phyloP scores from a whole-genome alignment of 2,329 filamentous ascomycete genomes.

The Neoarthrinium moseri region DNA sequence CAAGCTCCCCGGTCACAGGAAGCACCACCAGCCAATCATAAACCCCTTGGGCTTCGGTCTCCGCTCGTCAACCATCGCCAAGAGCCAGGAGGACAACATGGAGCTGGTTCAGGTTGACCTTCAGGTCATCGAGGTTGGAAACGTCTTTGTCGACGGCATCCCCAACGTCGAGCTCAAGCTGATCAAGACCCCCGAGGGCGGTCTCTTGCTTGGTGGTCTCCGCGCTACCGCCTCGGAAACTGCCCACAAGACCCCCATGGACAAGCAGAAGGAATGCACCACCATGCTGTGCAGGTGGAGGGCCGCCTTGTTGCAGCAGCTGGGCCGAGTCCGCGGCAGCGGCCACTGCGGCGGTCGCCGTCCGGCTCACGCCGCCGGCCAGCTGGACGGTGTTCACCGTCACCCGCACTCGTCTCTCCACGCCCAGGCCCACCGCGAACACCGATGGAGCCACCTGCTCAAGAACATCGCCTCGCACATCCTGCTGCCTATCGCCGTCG shows the following conservation, averaged over 20 bases:
- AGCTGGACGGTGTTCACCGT: conserved; percentile 20
- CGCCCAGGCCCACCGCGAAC: conserved; percentile 23
- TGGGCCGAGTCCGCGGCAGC: conserved; percentile 32
- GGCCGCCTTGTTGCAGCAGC: conserved; percentile 44
- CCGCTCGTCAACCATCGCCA: conserved; percentile 38
- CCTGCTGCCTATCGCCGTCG: conserved; percentile 66
- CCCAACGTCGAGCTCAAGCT: conserved; percentile 59
- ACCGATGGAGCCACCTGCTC: conserved; percentile 46
- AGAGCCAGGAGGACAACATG: conserved; percentile 49
- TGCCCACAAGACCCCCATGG: conserved; percentile 21
- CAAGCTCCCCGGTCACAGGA: conserved; percentile 17
- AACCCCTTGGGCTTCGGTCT: conserved; percentile 50
- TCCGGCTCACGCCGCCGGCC: conserved; percentile 17
- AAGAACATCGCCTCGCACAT: conserved; percentile 61
- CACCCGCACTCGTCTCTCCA: conserved; percentile 15
- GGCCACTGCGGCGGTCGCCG: conserved; percentile 36
- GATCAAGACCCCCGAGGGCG: conserved; percentile 55
- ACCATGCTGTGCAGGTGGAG: conserved; percentile 55
- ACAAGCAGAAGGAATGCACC: conserved; percentile 28
- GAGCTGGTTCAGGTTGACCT: conserved; percentile 54
- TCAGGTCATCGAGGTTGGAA: conserved; percentile 59
- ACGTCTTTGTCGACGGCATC: conserved; percentile 52
- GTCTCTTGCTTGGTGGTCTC: conserved; percentile 53
- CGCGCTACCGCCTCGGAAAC: conserved; percentile 32
- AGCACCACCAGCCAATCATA: conserved; percentile 21